Evolutionary conservation across 805 yeast genomes (phyloP).

Genomic region (Starmerella sirachaensis): DNA sequence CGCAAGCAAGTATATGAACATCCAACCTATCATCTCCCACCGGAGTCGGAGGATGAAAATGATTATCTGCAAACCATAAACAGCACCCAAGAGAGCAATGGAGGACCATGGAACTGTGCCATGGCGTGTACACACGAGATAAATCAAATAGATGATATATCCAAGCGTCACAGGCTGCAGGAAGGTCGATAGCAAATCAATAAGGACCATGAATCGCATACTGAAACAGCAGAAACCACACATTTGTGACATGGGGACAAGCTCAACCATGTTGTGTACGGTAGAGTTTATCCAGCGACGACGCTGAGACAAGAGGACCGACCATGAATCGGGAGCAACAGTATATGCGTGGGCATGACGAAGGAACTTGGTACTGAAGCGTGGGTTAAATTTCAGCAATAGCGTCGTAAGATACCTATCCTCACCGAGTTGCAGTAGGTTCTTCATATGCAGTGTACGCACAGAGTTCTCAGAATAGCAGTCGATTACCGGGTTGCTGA

Average conservation of each 20-base stretch:
- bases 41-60: constrained; percentile 38
- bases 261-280: constrained; percentile 49
- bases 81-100: constrained; percentile 41
- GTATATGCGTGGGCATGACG: constrained; percentile 51
- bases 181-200: constrained; percentile 47
- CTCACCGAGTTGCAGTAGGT: constrained; percentile 49
- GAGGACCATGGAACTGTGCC: constrained; percentile 44
- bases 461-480: constrained; percentile 44
- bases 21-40: constrained; percentile 43
- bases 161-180: constrained; percentile 51
- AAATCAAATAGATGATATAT: constrained; percentile 38
- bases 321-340: constrained; percentile 46
- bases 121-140: constrained; percentile 37
- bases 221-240: constrained; percentile 57
- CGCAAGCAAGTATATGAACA: constrained; percentile 44
- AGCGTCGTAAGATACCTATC: constrained; percentile 48
- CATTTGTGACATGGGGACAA: constrained; percentile 45
- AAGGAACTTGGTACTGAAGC: constrained; percentile 42
- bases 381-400: constrained; percentile 45
- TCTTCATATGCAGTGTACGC: constrained; percentile 48
- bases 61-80: constrained; percentile 47
- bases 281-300: constrained; percentile 61
- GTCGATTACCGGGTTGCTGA: constrained; percentile 48
- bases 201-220: constrained; percentile 47
- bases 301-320: constrained; percentile 48